phyloP scores from a whole-genome alignment of 2,329 filamentous ascomycete genomes.

The Xylariaceae sp. region DNA sequence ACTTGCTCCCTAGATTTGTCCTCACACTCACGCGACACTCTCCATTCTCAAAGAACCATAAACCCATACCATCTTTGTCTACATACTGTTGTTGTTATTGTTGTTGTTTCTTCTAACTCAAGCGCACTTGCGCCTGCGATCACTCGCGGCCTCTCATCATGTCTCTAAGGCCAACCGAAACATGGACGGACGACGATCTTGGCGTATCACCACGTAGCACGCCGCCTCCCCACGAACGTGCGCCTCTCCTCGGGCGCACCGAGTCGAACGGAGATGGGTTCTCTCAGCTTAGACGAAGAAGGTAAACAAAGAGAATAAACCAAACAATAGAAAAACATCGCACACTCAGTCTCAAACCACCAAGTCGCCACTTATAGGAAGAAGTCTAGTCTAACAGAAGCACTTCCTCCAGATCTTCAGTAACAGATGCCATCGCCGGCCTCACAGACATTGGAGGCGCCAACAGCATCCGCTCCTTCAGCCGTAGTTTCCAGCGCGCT shows the following conservation, averaged over 20 bases:
- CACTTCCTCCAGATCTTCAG: constrained; percentile 49
- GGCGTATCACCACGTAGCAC: constrained; percentile 38
- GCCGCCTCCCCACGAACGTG: constrained; percentile 40
- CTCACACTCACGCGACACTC: not conserved
- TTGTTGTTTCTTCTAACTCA: not conserved
- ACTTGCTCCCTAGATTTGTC: not conserved
- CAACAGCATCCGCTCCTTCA: constrained; percentile 92
- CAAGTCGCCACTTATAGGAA: constrained; percentile 4
- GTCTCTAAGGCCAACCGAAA: constrained; percentile 28
- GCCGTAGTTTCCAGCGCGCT: constrained; percentile 85
- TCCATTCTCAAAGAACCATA: not conserved
- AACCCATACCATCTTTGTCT: not conserved
- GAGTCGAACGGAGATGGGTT: constrained; percentile 32
- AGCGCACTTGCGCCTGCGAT: not conserved
- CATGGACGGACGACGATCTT: constrained; percentile 45
- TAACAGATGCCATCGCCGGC: constrained; percentile 51
- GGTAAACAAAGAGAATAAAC: constrained; percentile 25
- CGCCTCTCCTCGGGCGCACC: constrained; percentile 41
- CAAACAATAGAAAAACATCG: constrained; percentile 6
- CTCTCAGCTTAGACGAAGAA: constrained; percentile 32
- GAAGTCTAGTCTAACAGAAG: too few species aligned
- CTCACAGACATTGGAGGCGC: constrained; percentile 75
- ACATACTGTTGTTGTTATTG: not conserved
- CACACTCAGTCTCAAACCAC: not conserved
- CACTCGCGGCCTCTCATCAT: constrained; percentile 18